phyloP scores from a whole-genome alignment of 2,329 filamentous ascomycete genomes.

The Epichloe amarillans region DNA sequence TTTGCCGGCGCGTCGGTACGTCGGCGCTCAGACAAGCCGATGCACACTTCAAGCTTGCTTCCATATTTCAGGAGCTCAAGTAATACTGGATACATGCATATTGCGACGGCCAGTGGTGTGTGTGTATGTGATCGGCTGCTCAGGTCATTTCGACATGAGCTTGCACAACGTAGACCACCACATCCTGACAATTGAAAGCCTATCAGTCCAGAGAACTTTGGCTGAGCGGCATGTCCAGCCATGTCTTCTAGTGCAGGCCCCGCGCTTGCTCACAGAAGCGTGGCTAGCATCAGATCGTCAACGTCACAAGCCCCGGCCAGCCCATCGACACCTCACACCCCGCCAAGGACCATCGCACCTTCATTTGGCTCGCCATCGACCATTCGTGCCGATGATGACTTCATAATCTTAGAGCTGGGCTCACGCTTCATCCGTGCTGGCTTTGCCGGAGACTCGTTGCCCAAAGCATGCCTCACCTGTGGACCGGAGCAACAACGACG shows the following conservation, averaged over 20 bases:
- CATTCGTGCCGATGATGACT: slow-evolving; percentile 67
- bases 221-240: slow-evolving; percentile 3
- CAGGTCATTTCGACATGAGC: neutral
- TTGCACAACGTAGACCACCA: neutral
- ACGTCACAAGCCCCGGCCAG: slow-evolving; percentile 19
- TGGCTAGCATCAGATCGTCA: slow-evolving; percentile 41
- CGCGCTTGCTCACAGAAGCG: slow-evolving; percentile 41
- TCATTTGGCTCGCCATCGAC: slow-evolving; percentile 46
- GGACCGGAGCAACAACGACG: slow-evolving; percentile 64
- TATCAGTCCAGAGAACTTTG: too few species aligned
- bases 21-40: slow-evolving; percentile 12
- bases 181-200: too few species aligned
- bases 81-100: neutral
- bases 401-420: slow-evolving; percentile 71
- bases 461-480: slow-evolving; percentile 59
- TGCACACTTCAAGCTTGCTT: too few species aligned
- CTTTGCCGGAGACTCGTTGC: slow-evolving; percentile 70
- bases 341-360: slow-evolving; percentile 38
- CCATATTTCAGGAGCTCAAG: too few species aligned
- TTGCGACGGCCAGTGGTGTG: neutral
- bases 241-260: slow-evolving; percentile 33
- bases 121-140: neutral
- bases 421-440: slow-evolving; percentile 67
- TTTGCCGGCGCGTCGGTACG: slow-evolving; percentile 16
- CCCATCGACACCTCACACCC: slow-evolving; percentile 46